A percentile compares a stretch with the other conserved stretches of the same genome.
Conservation (phyloP, 495 filamentous ascomycete species). For the Xylaria acuta region DNA sequence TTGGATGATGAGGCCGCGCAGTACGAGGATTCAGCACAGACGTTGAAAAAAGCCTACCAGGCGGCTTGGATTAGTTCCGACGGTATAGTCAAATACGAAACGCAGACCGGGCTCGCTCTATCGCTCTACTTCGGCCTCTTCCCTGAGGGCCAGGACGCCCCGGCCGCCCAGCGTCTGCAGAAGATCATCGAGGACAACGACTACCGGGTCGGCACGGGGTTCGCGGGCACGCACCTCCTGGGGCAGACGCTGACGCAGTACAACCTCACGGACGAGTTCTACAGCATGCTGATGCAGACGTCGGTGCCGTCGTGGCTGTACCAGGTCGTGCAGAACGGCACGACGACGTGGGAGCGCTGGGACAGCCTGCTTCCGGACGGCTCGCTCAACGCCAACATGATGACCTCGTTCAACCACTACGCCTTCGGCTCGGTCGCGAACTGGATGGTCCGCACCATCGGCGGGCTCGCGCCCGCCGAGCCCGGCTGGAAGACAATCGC, state of each 20-base stretch:
- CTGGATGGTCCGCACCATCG: conserved; percentile 44
- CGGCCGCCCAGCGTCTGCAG: conserved; percentile 45
- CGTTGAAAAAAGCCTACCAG: conserved; percentile 47
- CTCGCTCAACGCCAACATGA: conserved; percentile 55
- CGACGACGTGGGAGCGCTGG: conserved; percentile 65
- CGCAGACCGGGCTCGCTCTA: conserved; percentile 56
- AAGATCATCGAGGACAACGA: conserved; percentile 46
- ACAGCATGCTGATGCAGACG: conserved; percentile 43
- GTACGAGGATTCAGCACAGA: conserved; percentile 37
- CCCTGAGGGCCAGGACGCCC: conserved; percentile 30
- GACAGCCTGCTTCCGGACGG: conserved; percentile 59
- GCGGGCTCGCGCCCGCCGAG: conserved; percentile 40
- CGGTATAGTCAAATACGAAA: conserved; percentile 51
- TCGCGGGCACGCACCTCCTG: conserved; percentile 60
- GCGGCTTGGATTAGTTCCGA: conserved; percentile 48
- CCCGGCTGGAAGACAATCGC: conserved; percentile 46
- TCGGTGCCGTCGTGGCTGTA: conserved; percentile 58
- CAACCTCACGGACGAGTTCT: conserved; percentile 42
- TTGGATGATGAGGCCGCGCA: conserved; percentile 35
- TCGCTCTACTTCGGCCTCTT: conserved; percentile 55
- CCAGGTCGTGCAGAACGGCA: conserved; percentile 57
- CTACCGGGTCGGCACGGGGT: conserved; percentile 61
- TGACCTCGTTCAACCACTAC: conserved; percentile 62
- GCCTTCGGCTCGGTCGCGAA: conserved; percentile 42
- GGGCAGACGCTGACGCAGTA: conserved; percentile 49